Conservation (phyloP, 805 yeast genomes). For the Kluyveromyces lactis region DNA sequence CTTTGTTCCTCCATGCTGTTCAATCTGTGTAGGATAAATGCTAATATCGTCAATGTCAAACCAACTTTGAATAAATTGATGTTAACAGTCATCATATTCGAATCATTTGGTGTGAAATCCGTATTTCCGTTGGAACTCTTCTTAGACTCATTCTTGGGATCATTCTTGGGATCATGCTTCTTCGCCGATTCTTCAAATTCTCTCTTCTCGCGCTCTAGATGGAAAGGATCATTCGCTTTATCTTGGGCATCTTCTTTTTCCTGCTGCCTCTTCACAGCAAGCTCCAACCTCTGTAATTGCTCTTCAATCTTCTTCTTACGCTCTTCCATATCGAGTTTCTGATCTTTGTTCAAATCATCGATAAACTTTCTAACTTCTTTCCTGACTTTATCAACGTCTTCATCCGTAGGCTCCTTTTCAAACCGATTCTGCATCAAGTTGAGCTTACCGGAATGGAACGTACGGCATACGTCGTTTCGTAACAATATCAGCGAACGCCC, state of each 20-base stretch:
- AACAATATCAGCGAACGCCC: too few relatives aligned
- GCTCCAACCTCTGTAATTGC: constrained; percentile 18
- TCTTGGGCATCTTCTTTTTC: constrained; percentile 5
- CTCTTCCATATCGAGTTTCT: constrained; percentile 11
- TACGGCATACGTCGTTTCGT: neutral
- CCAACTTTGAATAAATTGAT: constrained; percentile 30
- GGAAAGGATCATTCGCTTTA: constrained; percentile 3
- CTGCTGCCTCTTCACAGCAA: constrained; percentile 18
- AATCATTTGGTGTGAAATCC: constrained; percentile 21
- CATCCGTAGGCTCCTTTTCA: constrained; percentile 17
- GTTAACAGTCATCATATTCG: constrained; percentile 23
- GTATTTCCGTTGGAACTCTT: constrained; percentile 15
- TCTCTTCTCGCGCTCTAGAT: constrained; percentile 9
- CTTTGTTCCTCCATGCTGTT: constrained; percentile 28
- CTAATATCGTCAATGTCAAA: constrained; percentile 24
- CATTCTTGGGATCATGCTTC: constrained; percentile 10
- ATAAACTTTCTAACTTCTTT: constrained; percentile 19
- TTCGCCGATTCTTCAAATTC: constrained; percentile 3
- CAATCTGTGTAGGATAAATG: constrained; percentile 26
- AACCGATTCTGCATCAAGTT: neutral
- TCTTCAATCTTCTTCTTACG: constrained; percentile 18
- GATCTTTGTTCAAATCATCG: constrained; percentile 14
- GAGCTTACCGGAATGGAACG: neutral
- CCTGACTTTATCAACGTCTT: constrained; percentile 17
- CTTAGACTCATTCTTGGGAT: constrained; percentile 10